Evolutionary conservation across 192 early-diverging fungal species (phyloP).

Genomic region (Hyaloraphidium curvatum): DNA sequence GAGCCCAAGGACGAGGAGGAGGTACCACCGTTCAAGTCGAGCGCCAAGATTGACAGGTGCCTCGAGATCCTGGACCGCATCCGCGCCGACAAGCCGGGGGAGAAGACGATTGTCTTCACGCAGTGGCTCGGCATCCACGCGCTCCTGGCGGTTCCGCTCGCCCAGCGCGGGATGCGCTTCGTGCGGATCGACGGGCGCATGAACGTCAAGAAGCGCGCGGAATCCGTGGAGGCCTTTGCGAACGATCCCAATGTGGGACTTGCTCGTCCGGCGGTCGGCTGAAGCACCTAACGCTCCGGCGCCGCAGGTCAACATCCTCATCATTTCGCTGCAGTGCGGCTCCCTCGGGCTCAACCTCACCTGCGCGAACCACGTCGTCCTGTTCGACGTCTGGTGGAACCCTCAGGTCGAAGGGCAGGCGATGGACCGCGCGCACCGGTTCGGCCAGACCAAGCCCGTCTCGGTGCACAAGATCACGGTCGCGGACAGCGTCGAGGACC

Average conservation of each 20-base stretch:
- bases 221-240: no score
- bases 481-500: conserved; percentile 44
- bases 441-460: conserved; percentile 43
- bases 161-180: no score
- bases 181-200: no score
- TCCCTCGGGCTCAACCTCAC: conserved; percentile 51
- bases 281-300: no score
- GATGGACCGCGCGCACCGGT: conserved; percentile 47
- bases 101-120: conserved; percentile 38
- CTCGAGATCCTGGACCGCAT: not conserved
- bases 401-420: conserved; percentile 1
- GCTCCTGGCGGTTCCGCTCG: no score
- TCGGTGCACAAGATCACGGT: conserved; percentile 39
- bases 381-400: conserved; percentile 51
- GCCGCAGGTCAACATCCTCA: no score
- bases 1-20: no score
- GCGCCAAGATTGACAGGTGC: not conserved
- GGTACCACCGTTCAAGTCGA: no score
- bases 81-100: not conserved
- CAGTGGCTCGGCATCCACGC: no score
- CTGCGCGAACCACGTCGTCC: conserved; percentile 44
- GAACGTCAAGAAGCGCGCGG: no score
- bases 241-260: no score
- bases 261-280: no score
- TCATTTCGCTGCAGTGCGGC: conserved; percentile 28